Base-by-base conservation (phyloP, 306 rosid species). In the Calophaca sinica region DNA sequence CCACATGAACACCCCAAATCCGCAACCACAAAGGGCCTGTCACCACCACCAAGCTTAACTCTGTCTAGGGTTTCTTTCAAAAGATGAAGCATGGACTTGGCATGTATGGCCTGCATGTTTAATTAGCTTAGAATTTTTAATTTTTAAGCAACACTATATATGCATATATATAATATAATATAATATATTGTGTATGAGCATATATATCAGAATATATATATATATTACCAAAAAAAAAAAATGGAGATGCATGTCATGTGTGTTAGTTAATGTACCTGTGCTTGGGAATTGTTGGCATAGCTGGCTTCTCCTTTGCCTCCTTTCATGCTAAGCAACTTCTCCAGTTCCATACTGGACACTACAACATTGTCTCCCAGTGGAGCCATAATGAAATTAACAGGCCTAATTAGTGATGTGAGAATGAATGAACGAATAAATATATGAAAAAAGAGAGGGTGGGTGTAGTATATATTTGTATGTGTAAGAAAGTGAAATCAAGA, bases 241-340 rank as follows among this genome's bases (percentile, higher is more conserved):
- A n/a, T 1, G 20, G 3, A 8, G 4, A 26, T 6, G 63, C 12
- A 5, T 9, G 36, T 2, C 12, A 5, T 9, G 36, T 2, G 20
- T 9, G 36, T n/a, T 5, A 31, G 26, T 9, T 2, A 31, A 6
- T 14, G 5, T 87, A 81, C 88, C 83, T 84, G 99, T 58, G 99
- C 98, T 88, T 89, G 93, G 68, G 99, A 96, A 85, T 92, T 96
- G 86, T 89, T 92, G 84, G 99, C 99, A 70, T 96, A 96, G 87
- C 99, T 96, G 20, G 87, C 81, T 39, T 90, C 99, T 70, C 98
- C 99, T 86, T 92, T 92, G 76, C 99, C 99, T 58, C 98, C 96
- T 85, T 90, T 96, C 99, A 96, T 96, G 92, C 97, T 75, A 26
- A 96, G 80, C 82, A 92, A 61, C 79, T 76, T 91, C 82, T 96